Evolutionary conservation across 345 rosid genomes (phyloP), one percentile per base, ranked within the genome.

Genomic region (Ceriops tagal): DNA sequence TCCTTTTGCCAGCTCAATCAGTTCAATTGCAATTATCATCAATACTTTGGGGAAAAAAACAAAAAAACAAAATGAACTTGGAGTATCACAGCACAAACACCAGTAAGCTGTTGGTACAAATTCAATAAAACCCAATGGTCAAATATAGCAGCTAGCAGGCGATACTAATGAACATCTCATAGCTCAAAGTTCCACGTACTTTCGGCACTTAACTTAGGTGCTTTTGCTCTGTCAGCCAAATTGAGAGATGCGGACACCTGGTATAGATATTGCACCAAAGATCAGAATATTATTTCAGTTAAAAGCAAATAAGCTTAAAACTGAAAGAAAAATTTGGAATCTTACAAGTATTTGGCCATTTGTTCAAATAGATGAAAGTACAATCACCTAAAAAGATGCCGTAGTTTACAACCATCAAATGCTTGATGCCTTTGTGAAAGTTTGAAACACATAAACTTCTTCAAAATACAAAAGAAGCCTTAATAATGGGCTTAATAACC

Each of bases 101-200:
- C 37, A 47, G 46, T 62, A 24, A 61, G 62, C 72, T 66, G 67
- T 72, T 58, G 27, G 28, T 73, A 68, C 65, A 77, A 62, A n/a
- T 55, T 62, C 67, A 52, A 43, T 53, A 71, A 39, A 70, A 73
- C 31, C 65, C 8, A 47, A 43, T 8, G 9, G 65, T 34, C 32
- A 57, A 69, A 47, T 59, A 64, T 26, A 60, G 55, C 75, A 67
- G 4, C 34, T 28, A 27, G 2, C 49, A 55, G 18, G 34, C 21
- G 24, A 43, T 65, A 70, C 13, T 46, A 5, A 63, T 52, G 46
- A 69, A 64, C 28, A 19, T 13, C 46, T 76, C 73, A 89, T 78
- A 91, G 77, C 62, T 89, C 96, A 37, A 92, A 78, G 79, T 85
- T 83, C 97, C 96, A 92, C 7, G 86, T 85, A 9, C 81, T 87